Percentiles rank a stretch among this genome's conserved stretches.
Evolutionary conservation across 1,284 basidiomycete species (phyloP).

Genomic region (Microbotryum violaceum): DNA sequence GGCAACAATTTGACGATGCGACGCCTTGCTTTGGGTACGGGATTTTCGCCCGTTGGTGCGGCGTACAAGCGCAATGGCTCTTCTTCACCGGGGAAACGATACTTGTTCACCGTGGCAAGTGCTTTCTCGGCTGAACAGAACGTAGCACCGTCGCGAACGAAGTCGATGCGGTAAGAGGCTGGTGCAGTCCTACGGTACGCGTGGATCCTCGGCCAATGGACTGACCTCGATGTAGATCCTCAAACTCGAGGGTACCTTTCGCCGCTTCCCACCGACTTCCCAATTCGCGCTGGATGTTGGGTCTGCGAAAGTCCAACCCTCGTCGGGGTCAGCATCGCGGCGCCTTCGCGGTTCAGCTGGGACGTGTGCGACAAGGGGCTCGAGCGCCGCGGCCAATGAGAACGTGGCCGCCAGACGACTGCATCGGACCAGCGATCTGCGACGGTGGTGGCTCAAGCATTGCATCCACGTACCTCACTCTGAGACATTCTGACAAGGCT

Average conservation of each 20-base stretch:
- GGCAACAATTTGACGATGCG: conserved; percentile 34
- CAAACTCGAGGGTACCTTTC: conserved; percentile 17
- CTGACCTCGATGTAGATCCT: conserved; percentile 8
- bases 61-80: conserved; percentile 12
- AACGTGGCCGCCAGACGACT: background rate
- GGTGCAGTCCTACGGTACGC: background rate
- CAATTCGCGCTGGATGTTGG: background rate
- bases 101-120: conserved; percentile 29
- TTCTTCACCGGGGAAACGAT: conserved; percentile 11
- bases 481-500: conserved; percentile 16
- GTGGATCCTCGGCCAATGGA: background rate
- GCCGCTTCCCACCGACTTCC: background rate
- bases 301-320: background rate
- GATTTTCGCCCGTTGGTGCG: conserved; percentile 7
- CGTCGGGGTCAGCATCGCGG: background rate
- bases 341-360: background rate
- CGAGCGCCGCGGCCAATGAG: background rate
- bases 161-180: background rate
- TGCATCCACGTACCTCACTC: background rate
- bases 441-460: background rate
- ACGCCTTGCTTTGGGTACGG: conserved; percentile 18
- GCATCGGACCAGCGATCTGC: no score
- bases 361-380: background rate
- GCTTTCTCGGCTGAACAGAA: conserved; percentile 32
- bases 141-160: background rate